Conservation (phyloP, 2,329 filamentous ascomycete species). For the Fusarium sp. region DNA sequence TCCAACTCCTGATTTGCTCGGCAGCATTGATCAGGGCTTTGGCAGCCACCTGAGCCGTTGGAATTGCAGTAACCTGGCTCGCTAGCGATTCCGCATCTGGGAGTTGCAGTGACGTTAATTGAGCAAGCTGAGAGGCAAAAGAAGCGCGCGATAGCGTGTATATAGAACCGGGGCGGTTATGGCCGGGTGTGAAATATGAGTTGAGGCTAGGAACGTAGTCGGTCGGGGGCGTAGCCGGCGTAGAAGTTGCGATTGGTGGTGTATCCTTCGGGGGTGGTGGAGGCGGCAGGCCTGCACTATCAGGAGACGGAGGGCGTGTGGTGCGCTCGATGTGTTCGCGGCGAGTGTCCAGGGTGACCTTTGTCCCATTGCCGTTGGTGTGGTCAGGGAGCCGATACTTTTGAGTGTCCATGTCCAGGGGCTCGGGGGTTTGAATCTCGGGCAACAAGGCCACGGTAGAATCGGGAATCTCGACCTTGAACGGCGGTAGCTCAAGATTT, state of each 20-base stretch:
- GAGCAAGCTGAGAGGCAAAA: constrained; percentile 91
- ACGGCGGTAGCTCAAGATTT: constrained; percentile 36
- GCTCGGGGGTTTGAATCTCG: constrained; percentile 60
- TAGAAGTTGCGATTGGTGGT: constrained; percentile 46
- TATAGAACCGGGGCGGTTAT: constrained; percentile 82
- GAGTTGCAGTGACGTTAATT: constrained; percentile 88
- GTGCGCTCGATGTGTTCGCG: constrained; percentile 66
- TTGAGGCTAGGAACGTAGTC: constrained; percentile 62
- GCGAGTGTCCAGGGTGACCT: constrained; percentile 66
- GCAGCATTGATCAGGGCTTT: constrained; percentile 86
- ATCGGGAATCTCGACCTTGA: constrained; percentile 44
- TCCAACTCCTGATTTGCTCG: constrained; percentile 94
- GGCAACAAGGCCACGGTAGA: constrained; percentile 53
- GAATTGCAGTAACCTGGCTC: constrained; percentile 83
- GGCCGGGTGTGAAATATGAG: constrained; percentile 73
- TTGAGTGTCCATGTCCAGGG: constrained; percentile 73
- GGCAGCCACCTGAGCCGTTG: constrained; percentile 84
- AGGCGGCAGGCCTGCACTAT: constrained; percentile 50
- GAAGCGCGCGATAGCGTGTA: constrained; percentile 93
- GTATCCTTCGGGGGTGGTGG: constrained; percentile 54
- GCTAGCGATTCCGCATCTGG: constrained; percentile 87
- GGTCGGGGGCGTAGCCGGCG: constrained; percentile 46
- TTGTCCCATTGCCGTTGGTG: constrained; percentile 73
- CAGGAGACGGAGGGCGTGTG: constrained; percentile 51
- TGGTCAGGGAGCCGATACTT: constrained; percentile 80